Percentiles rank a stretch among this genome's conserved stretches.
phyloP scores from a whole-genome alignment of 176 grass and related monocot species.

The Urochloa ruziziensis region DNA sequence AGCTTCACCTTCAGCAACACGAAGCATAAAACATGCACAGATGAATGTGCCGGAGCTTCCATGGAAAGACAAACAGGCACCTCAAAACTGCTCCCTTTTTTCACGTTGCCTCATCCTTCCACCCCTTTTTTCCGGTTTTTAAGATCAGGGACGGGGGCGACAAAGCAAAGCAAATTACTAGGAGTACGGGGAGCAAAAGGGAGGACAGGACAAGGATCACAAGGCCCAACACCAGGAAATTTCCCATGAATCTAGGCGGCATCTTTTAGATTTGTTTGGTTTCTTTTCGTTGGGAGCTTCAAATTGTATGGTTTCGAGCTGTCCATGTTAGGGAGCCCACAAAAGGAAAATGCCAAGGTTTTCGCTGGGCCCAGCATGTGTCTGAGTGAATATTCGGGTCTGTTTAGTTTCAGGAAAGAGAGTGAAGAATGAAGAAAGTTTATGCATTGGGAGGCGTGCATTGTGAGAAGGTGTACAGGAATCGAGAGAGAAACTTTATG shows the following conservation, averaged over 20 bases:
- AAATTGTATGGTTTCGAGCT: conserved; percentile 43
- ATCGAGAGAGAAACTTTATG: too few species aligned
- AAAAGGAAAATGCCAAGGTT: conserved; percentile 42
- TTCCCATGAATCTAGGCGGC: conserved; percentile 50
- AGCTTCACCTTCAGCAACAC: conserved; percentile 27
- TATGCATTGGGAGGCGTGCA: too few species aligned
- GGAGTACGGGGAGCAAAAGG: conserved; percentile 11
- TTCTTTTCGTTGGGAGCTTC: conserved; percentile 37
- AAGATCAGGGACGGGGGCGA: conserved; percentile 29
- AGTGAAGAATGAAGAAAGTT: too few species aligned
- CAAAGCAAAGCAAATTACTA: conserved; percentile 29
- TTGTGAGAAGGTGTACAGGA: too few species aligned
- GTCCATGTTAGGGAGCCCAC: conserved; percentile 50
- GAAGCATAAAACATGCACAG: background rate
- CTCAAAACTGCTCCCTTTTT: conserved; percentile 14
- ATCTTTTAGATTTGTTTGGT: conserved; percentile 35
- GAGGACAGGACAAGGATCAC: conserved; percentile 41
- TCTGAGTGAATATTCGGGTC: conserved; percentile 28
- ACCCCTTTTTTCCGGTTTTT: conserved; percentile 42
- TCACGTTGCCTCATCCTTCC: conserved; percentile 10
- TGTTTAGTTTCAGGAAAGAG: too few species aligned
- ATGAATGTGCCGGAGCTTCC: conserved; percentile 14
- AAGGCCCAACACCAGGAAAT: conserved; percentile 40
- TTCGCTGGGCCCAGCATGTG: conserved; percentile 29
- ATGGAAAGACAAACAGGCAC: background rate